These are phyloP conservation scores for Ceratocystis ficicola DNA, from an alignment of 2,329 filamentous ascomycete genomes.

Conservation along the genomic window DNA sequence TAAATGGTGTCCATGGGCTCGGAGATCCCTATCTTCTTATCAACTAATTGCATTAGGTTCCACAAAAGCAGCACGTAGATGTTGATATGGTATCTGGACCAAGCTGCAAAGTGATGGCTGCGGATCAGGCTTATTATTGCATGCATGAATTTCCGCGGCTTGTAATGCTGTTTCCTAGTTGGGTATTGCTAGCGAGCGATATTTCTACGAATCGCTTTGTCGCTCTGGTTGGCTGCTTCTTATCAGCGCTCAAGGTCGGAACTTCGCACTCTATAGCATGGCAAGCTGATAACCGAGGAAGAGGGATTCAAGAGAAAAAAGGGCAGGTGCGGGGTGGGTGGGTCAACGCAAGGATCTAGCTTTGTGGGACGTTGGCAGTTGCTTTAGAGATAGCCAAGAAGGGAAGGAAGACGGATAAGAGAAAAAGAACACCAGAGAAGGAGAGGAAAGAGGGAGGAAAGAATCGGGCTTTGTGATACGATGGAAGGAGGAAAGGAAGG, in stretches of 20 bases:
- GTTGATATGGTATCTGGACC: neutral
- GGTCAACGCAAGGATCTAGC: neutral
- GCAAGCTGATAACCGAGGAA: no score
- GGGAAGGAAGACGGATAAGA: conserved; percentile 8
- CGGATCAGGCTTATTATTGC: neutral
- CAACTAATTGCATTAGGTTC: neutral
- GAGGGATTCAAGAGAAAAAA: neutral
- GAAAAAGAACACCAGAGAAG: neutral
- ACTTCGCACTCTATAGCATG: neutral
- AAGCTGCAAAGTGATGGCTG: neutral
- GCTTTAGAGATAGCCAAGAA: conserved; percentile 3
- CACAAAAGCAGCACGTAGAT: neutral
- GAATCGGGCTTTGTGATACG: neutral
- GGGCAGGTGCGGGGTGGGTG: neutral
- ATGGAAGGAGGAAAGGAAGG: neutral
- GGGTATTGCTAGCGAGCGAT: no score
- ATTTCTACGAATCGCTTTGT: no score
- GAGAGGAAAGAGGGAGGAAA: neutral
- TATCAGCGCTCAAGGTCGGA: conserved; percentile 1
- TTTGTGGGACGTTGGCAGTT: neutral
- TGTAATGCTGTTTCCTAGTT: no score
- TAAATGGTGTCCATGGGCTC: no score
- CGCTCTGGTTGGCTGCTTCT: neutral
- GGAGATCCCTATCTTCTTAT: neutral
- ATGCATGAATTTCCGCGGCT: no score